Base-by-base conservation (phyloP, 139 green algal genomes). In the Parachlorella kessleri region DNA sequence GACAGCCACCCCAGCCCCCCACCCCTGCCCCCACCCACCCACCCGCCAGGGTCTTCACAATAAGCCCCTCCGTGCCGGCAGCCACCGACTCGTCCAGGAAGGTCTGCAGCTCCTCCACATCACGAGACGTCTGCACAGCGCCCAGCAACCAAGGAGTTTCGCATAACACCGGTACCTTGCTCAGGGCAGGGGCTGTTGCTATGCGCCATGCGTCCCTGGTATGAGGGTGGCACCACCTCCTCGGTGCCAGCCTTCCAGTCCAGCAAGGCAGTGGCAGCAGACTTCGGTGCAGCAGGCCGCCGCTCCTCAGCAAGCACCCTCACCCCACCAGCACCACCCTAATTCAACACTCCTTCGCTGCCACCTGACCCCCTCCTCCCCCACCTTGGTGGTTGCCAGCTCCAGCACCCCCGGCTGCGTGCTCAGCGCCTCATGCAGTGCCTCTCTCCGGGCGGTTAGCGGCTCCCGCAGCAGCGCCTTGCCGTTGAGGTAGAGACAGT, bases 401-500 rank as follows among this genome's bases (percentile, higher is more conserved):
- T 91, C 55, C 66, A 99, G 84, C 84, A 96, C 81, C 1, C 95
- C 95, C 7, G 88, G 77, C 67, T 84, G 78, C 55, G 89, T 76
- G 28, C 81, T 73, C 36, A 98, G 84, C 24, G 93, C 76, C 3
- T 30, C 40, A 63, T 93, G 89, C 65, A 99, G 84, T 37, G 91
- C 90, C 70, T 94, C 77, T 0, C 97, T 81, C 8, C 97, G 86
- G 74, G 93, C 87, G 1, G 81, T 93, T 21, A 98, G 87, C 21
- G 93, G 88, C 68, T 82, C 70, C 37, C 90, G 76, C 64, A 99
- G 87, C 73, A 99, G 88, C 55, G 85, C 79, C 55, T 90, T 35
- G 40, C 96, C 96, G 86, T 99, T 96, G 32, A 97, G 81, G 91
- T 96, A 99, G 32, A 99, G 93, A 87, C 94, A 97, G 88, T 99